Evolutionary conservation across 306 rosid genomes (phyloP), one percentile per base, ranked within the genome.

Genomic region (Dalbergia oliveri): DNA sequence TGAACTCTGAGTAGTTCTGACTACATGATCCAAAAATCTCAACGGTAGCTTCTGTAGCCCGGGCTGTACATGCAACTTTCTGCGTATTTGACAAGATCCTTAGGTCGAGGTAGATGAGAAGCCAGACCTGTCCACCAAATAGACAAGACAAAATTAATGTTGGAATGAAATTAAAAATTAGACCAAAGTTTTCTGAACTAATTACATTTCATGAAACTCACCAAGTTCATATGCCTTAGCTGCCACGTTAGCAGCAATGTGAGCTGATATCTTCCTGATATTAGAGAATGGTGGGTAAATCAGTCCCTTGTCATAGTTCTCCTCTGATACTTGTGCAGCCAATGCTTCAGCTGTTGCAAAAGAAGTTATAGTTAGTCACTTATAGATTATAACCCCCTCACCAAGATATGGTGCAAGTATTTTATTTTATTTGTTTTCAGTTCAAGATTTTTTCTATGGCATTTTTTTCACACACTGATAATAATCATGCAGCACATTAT

Each of bases 61-160:
- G 98, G 98, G 93, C 98, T 88, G 90, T 95, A 95, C 99, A 95
- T 95, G 88, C 94, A 93, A 86, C 97, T 90, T 77, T 93, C 98
- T 21, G 99, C 98, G 44, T 88, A 91, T 88, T 89, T 90, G 23
- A 93, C 97, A 6, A 95, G 98, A 86, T 95, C 92, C 76, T 95
- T 93, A 0, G 98, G 97, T 18, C 88, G 96, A 80, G 99, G 99
- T 41, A 93, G 89, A 87, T 89, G 90, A 84, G 99, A 88, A 83
- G 98, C 99, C 80, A 93, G 83, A 82, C 98, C 99, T 95, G 71
- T 67, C 34, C 71, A 56, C 72, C 86, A 72, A 76, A 66, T 65
- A 63, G 4, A 69, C 3, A 75, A 81, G 21, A n/a, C 16, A 31
- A 66, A 9, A 35, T 80, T 67, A 75, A 76, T 35, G 44, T 73